These are phyloP conservation scores for Pinus tabuliformis DNA, from an alignment of 75 land plant species.

Conservation along the genomic window DNA sequence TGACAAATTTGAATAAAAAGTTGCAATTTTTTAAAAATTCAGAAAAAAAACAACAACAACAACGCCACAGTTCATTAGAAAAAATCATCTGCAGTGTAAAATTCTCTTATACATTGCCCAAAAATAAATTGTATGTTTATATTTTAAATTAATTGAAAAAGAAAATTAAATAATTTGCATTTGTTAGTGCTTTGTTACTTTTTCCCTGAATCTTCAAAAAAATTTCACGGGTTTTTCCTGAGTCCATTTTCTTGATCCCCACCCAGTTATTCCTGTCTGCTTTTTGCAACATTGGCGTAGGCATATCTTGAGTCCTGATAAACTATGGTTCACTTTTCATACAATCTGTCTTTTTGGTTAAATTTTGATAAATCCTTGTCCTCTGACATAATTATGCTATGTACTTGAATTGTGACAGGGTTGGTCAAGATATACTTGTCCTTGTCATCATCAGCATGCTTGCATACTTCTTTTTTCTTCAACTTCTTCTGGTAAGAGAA, in stretches of 20 bases:
- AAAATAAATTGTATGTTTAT: background rate
- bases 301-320: background rate
- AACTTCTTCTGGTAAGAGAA: slow-evolving; percentile 60
- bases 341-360: background rate
- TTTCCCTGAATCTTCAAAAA: background rate
- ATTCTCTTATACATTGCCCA: background rate
- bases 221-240: background rate
- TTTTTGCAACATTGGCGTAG: background rate
- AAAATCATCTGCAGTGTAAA: background rate
- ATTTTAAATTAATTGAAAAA: background rate
- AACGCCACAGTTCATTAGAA: no score
- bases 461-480: slow-evolving; percentile 69
- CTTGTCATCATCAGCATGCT: slow-evolving; percentile 71
- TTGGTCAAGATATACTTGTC: slow-evolving; percentile 60
- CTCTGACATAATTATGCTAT: background rate
- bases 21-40: no score
- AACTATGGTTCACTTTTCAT: background rate
- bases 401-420: slow-evolving; percentile 18
- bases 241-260: background rate
- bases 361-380: background rate
- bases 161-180: background rate
- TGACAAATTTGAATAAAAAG: no score
- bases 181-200: background rate
- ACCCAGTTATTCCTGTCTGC: background rate
- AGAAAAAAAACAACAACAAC: no score